Conservation (phyloP, 495 filamentous ascomycete species). For the Lepraria neglecta region DNA sequence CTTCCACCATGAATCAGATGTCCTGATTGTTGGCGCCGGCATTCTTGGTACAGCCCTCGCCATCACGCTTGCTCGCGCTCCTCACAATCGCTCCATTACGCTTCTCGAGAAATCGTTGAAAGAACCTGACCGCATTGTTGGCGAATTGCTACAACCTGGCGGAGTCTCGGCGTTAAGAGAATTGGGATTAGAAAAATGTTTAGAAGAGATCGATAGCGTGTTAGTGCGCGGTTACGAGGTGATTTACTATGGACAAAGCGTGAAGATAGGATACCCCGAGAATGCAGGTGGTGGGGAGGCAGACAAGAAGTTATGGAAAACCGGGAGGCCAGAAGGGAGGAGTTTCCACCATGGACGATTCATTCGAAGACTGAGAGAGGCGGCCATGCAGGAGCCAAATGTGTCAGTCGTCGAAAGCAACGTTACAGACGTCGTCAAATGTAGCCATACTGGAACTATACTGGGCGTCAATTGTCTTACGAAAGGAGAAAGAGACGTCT, state of each 20-base stretch:
- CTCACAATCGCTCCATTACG: conserved; percentile 86
- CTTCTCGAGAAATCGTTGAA: conserved; percentile 83
- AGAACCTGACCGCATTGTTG: conserved; percentile 94
- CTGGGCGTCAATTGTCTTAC: conserved; percentile 70
- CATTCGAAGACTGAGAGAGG: conserved; percentile 64
- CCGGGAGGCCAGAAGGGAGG: conserved; percentile 53
- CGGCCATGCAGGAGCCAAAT: conserved; percentile 59
- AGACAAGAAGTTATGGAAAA: conserved; percentile 29
- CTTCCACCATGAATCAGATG: conserved; percentile 58
- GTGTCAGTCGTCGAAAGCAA: conserved; percentile 70
- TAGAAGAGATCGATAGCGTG: conserved; percentile 86
- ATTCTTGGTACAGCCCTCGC: conserved; percentile 84
- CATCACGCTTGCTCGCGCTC: conserved; percentile 69
- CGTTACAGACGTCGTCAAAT: conserved; percentile 55
- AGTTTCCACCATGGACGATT: conserved; percentile 83
- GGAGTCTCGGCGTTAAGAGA: conserved; percentile 75
- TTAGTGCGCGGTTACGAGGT: conserved; percentile 79
- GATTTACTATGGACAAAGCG: conserved; percentile 69
- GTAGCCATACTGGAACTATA: conserved; percentile 53
- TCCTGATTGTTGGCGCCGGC: conserved; percentile 86
- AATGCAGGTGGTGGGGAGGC: conserved; percentile 26
- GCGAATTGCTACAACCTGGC: conserved; percentile 90
- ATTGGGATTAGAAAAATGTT: conserved; percentile 71
- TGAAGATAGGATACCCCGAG: conserved; percentile 67
- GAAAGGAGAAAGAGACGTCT: conserved; percentile 59